A percentile compares a stretch with the other conserved stretches of the same genome.
Evolutionary conservation across 1,284 basidiomycete species (phyloP).

Genomic region (Tilletia horrida): DNA sequence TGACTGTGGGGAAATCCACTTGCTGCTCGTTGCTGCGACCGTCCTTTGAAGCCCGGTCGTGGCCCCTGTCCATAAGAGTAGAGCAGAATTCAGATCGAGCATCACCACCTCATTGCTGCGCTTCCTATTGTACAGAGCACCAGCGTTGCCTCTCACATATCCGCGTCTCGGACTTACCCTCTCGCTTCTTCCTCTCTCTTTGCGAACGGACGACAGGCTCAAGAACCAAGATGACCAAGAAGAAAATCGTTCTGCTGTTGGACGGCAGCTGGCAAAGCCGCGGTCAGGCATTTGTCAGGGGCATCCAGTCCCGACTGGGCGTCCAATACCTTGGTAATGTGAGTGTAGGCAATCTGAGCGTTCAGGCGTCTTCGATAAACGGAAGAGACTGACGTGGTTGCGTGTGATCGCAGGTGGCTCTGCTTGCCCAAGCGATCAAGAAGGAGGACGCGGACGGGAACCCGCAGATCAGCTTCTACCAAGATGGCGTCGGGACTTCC

Average conservation of each 20-base stretch:
- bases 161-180: too few relatives aligned
- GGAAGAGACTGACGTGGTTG: neutral
- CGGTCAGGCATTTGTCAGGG: neutral
- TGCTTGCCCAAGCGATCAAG: slow-evolving; percentile 12
- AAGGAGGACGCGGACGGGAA: neutral
- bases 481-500: slow-evolving; percentile 6
- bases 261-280: slow-evolving; percentile 10
- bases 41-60: too few relatives aligned
- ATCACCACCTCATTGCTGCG: too few relatives aligned
- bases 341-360: neutral
- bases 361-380: too few relatives aligned
- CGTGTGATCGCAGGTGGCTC: neutral
- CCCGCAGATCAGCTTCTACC: slow-evolving; percentile 8
- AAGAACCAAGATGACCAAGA: neutral
- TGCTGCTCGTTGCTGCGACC: too few relatives aligned
- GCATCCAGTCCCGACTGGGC: slow-evolving; percentile 1
- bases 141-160: too few relatives aligned
- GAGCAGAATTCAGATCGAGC: too few relatives aligned
- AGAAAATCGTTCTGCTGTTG: slow-evolving; percentile 11
- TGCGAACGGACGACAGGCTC: too few relatives aligned
- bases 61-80: too few relatives aligned
- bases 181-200: too few relatives aligned
- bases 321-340: slow-evolving; percentile 12
- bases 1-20: too few relatives aligned
- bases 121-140: too few relatives aligned